Percentiles rank a stretch among this genome's conserved stretches.
phyloP scores from a whole-genome alignment of 2,329 filamentous ascomycete genomes.

The Hypomyces rosellus region DNA sequence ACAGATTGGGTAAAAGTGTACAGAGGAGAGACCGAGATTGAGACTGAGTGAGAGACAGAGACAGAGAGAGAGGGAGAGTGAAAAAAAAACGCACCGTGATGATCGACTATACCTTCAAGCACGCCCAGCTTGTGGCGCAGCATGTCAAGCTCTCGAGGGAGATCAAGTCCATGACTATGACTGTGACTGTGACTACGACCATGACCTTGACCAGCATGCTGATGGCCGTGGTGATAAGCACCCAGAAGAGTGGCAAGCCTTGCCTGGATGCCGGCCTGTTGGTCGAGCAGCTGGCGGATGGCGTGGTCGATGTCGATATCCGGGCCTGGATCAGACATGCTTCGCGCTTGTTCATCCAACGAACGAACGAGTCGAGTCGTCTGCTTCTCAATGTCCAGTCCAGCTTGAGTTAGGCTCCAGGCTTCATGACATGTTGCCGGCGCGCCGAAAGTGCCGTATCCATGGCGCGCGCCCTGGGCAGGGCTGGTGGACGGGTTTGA shows the following conservation, averaged over 20 bases:
- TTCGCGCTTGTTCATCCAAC: neutral
- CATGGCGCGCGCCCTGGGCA: slow-evolving; percentile 9
- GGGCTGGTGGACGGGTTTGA: neutral
- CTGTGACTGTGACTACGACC: neutral
- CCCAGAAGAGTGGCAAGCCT: slow-evolving; percentile 43
- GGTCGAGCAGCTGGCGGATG: slow-evolving; percentile 38
- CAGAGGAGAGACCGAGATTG: slow-evolving; percentile 9
- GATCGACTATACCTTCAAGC: slow-evolving; percentile 42
- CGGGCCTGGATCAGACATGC: slow-evolving; percentile 2
- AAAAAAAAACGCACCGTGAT: slow-evolving; percentile 35
- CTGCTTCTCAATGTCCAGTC: slow-evolving; percentile 3
- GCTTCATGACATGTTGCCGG: slow-evolving; percentile 7
- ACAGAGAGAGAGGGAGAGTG: slow-evolving; percentile 3
- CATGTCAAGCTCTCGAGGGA: slow-evolving; percentile 46
- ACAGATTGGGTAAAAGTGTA: neutral
- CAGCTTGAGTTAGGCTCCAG: slow-evolving; percentile 1
- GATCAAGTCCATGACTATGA: slow-evolving; percentile 34
- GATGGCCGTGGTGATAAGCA: slow-evolving; percentile 26
- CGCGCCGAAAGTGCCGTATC: slow-evolving; percentile 9
- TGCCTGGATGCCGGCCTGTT: slow-evolving; percentile 48
- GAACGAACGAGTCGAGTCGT: neutral
- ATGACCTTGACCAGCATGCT: neutral
- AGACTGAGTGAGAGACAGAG: no score
- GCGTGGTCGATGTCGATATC: slow-evolving; percentile 7
- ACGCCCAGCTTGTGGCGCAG: slow-evolving; percentile 49